Conservation (phyloP, 2,329 filamentous ascomycete genomes). For the Colletotrichum musicola region DNA sequence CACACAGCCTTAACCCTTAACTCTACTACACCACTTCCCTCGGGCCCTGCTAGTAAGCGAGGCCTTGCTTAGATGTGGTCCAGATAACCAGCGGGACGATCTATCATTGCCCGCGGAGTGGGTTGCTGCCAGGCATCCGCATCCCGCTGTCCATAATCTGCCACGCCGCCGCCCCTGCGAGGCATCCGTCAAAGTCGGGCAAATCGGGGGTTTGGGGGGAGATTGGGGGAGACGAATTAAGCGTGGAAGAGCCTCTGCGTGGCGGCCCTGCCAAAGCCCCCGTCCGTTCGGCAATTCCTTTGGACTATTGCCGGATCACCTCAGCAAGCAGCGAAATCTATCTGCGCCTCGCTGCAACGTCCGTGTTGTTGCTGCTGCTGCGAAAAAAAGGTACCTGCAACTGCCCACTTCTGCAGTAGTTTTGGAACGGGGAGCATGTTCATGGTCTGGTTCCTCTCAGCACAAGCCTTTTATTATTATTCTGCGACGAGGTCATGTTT, state of each 20-base stretch:
- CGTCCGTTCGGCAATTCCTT: conserved; percentile 20
- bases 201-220: background rate
- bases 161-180: background rate
- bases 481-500: conserved; percentile 28
- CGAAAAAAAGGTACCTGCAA: background rate
- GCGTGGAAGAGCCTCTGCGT: conserved; percentile 22
- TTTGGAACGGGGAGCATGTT: background rate
- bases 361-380: conserved; percentile 29
- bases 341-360: conserved; percentile 31
- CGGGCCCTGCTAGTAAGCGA: background rate
- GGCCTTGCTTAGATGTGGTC: background rate
- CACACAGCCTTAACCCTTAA: background rate
- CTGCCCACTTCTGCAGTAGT: no score
- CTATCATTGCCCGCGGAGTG: conserved; percentile 17
- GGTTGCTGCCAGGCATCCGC: conserved; percentile 25
- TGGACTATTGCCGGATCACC: conserved; percentile 30
- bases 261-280: background rate
- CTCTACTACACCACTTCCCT: no score
- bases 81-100: conserved; percentile 30
- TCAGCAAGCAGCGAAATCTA: conserved; percentile 18
- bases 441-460: conserved; percentile 6
- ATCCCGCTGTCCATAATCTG: background rate
- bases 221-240: conserved; percentile 12
- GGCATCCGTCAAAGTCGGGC: background rate
- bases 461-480: conserved; percentile 14